Evolutionary conservation across 257 asterid species (phyloP).

Genomic region (Euphrasia confusa): DNA sequence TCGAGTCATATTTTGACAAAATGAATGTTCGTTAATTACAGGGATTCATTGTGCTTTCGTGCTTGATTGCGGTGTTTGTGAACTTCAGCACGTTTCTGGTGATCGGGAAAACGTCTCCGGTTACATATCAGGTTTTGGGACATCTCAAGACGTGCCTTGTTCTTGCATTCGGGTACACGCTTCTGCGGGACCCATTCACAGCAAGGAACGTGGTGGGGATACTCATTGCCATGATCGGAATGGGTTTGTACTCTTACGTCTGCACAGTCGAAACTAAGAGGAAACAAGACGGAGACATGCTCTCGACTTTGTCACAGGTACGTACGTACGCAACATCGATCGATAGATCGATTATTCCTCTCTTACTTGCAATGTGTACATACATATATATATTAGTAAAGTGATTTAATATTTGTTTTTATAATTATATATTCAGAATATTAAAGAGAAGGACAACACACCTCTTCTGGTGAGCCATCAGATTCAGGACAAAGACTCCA

Average conservation of each 20-base stretch:
- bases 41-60: slow-evolving; percentile 68
- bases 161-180: slow-evolving; percentile 69
- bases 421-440: slow-evolving; percentile 25
- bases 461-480: slow-evolving; percentile 47
- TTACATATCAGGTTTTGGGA: slow-evolving; percentile 73
- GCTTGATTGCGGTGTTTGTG: slow-evolving; percentile 85
- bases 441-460: slow-evolving; percentile 56
- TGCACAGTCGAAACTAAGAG: slow-evolving; percentile 57
- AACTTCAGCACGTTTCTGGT: slow-evolving; percentile 82
- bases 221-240: slow-evolving; percentile 60
- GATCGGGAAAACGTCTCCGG: slow-evolving; percentile 80
- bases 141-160: slow-evolving; percentile 84
- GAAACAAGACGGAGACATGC: slow-evolving; percentile 45
- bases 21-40: slow-evolving; percentile 18
- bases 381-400: no score
- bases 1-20: no score
- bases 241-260: slow-evolving; percentile 64
- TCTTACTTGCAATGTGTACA: no score
- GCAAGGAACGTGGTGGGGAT: slow-evolving; percentile 63
- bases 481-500: slow-evolving; percentile 40
- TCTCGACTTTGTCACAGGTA: slow-evolving; percentile 40
- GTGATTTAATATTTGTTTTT: no score
- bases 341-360: not conserved
- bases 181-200: slow-evolving; percentile 71
- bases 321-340: no score